These are phyloP conservation scores for Prillingera fragicola DNA, from an alignment of 1,284 basidiomycete genomes.

Conservation along the genomic window DNA sequence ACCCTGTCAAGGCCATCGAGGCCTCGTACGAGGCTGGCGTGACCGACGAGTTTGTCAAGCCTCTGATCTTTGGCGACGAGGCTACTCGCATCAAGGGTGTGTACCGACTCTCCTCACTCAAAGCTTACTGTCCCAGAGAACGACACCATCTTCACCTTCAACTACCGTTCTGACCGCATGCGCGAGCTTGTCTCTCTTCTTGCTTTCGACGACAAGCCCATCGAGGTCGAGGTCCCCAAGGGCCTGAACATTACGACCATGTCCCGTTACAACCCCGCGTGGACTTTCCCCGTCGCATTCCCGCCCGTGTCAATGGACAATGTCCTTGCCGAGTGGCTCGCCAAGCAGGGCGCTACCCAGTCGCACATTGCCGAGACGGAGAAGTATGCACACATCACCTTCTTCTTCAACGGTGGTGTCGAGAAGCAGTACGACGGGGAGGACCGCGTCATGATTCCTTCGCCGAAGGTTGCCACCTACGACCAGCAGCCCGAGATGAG, in stretches of 20 bases:
- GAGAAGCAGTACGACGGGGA: constrained; percentile 83
- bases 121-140: constrained; percentile 40
- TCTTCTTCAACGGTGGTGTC: constrained; percentile 93
- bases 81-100: constrained; percentile 72
- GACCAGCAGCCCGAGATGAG: constrained; percentile 83
- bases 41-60: constrained; percentile 90
- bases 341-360: constrained; percentile 70
- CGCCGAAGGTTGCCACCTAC: constrained; percentile 83
- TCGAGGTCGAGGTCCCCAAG: constrained; percentile 75
- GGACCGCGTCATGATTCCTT: constrained; percentile 78
- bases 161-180: constrained; percentile 91
- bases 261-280: constrained; percentile 85
- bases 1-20: constrained; percentile 63
- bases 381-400: constrained; percentile 91
- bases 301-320: constrained; percentile 85
- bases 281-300: constrained; percentile 79
- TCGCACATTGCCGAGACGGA: constrained; percentile 87
- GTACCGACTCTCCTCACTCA: constrained; percentile 10
- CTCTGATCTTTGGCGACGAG: constrained; percentile 74
- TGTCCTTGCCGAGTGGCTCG: constrained; percentile 82
- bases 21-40: constrained; percentile 70
- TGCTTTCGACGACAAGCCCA: constrained; percentile 71
- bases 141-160: constrained; percentile 88
- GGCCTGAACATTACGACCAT: constrained; percentile 83
- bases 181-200: constrained; percentile 76